phyloP scores from a whole-genome alignment of 1,139 yeast genomes.

The Yamadazyma membranifaciens region DNA sequence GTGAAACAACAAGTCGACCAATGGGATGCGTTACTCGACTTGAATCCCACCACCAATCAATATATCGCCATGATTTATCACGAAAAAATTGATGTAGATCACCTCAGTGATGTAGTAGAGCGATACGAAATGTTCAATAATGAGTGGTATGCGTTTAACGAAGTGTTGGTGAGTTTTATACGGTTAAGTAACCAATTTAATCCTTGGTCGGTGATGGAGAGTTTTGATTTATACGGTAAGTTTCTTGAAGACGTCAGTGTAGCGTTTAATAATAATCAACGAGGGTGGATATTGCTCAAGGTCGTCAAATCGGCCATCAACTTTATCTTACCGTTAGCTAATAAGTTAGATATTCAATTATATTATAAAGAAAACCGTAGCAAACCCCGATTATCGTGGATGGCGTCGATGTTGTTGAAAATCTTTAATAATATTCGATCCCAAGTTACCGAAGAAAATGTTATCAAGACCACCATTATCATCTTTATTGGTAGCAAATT shows the following conservation, averaged over 20 bases:
- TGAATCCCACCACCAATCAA: conserved; percentile 7
- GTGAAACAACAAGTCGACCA: conserved; percentile 6
- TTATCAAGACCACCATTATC: conserved; percentile 50
- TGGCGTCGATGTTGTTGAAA: conserved; percentile 58
- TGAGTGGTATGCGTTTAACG: conserved; percentile 53
- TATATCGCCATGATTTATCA: conserved; percentile 6
- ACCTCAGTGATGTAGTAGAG: conserved; percentile 8
- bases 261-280: conserved; percentile 57
- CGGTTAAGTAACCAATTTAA: conserved; percentile 52
- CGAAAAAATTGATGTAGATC: conserved; percentile 1
- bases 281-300: conserved; percentile 49
- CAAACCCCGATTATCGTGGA: conserved; percentile 49
- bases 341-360: conserved; percentile 47
- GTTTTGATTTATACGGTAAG: conserved; percentile 58
- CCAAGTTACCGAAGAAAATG: conserved; percentile 43
- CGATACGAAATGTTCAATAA: conserved; percentile 14
- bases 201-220: conserved; percentile 54
- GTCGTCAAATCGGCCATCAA: conserved; percentile 42
- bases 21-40: conserved; percentile 7
- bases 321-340: conserved; percentile 48
- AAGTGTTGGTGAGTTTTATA: conserved; percentile 50
- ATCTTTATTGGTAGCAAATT: conserved; percentile 55
- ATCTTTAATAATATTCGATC: conserved; percentile 64
- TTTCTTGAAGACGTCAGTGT: conserved; percentile 54
- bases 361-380: conserved; percentile 39